Evolutionary conservation across 2,329 filamentous ascomycete species (phyloP), one percentile per base, ranked within the genome.

Genomic region (Hypomyces rosellus): DNA sequence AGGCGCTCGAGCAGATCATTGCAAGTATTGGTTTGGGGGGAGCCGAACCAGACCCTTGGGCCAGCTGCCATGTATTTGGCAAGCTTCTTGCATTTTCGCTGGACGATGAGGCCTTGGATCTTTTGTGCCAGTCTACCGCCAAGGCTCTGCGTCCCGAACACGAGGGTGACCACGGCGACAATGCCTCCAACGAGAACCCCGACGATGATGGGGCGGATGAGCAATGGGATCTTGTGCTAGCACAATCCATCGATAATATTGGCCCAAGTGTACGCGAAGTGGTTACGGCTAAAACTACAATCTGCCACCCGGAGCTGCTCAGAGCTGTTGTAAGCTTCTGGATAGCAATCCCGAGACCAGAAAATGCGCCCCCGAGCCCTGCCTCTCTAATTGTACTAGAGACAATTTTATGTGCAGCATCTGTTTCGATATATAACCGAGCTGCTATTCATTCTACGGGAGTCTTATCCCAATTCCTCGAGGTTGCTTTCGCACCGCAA

Each of bases 11-110:
- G 61, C 81, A 88, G 62, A 81, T 80, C 5, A 78, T 91, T 70
- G 80, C 79, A 54, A 82, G 81, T 65, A 82, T 84, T 65, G 81
- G 86, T 34, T 69, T 83, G 48, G 76, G 85, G 48, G 79, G 78
- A 56, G 77, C 77, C 50, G 83, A 88, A 55, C 76, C 82, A 41
- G 88, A 95, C 60, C 68, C 77, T 5, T 84, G 81, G 81, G 77
- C 80, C 48, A 80, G 77, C 59, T 81, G 78, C 58, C 86, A 91
- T 65, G 76, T 95, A 4, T 95, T 95, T 68, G 89, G 89, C 25
- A 85, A 86, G 59, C 78, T 96, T 8, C 75, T 96, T 45, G 81
- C 88, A 5, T 92, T 95, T 69, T 84, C 86, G 1, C 69, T 95
- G 46, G 86, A 89, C 49, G 86, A 95, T 64, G 83, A 89, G 62